Evolutionary conservation across 352 stramenopile species (phyloP), one percentile per base, ranked within the genome.

Genomic region (Phytopythium sindhum): DNA sequence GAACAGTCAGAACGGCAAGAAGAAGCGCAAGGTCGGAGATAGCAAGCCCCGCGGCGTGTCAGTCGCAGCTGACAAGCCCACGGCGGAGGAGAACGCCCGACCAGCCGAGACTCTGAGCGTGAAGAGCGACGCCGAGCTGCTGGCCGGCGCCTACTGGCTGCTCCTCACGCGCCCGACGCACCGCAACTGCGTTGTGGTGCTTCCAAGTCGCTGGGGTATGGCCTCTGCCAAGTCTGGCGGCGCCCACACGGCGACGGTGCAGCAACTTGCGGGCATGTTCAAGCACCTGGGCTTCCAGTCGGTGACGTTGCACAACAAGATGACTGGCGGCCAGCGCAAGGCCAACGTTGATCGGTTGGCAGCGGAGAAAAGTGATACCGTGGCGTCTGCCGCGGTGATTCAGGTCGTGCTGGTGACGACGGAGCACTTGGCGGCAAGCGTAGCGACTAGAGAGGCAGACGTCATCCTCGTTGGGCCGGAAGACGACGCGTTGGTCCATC

Each of bases 291-390:
- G 80, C 11, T 74, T 87, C 58, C 75, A 88, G 48, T 70, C 77
- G n/a, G 59, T 89, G n/a, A 65, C 80, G 23, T 54, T 94, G 26
- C 85, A 94, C 65, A 70, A 68, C 60, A 92, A 92, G 63, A 92
- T 91, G 77, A 78, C 81, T 1, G 39, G 66, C 8, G 66, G 65
- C 1, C 81, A 92, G 60, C 71, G 81, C 51, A 73, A 81, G 26
- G 78, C 88, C 54, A 77, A 67, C 48, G 61, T 89, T 55, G 68
- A 90, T 54, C 73, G 81, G 33, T 64, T 91, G 19, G 26, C 44
- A 12, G 50, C 33, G 47, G 12, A 15, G 1, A 24, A 31, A 17
- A 54, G 47, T 15, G 45, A 44, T 11, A 42, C 63, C 2, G 39
- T 65, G 12, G 33, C 51, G 3, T 31, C 37, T 2, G 58, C 29